Conservation (phyloP, 257 asterid species). For the Nicotiana undulata region DNA sequence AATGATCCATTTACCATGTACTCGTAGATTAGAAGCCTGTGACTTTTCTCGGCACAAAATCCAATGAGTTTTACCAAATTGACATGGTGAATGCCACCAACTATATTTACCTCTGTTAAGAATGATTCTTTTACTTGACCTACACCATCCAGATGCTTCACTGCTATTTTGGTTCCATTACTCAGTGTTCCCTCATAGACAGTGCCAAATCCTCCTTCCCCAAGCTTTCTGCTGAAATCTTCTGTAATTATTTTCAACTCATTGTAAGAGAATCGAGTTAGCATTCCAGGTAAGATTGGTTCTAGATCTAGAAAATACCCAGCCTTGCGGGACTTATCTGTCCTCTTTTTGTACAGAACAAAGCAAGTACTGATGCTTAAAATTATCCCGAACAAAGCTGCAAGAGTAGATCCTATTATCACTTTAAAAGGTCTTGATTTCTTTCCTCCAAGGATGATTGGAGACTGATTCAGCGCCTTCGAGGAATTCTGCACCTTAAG, state of each 20-base stretch:
- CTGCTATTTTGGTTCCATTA: conserved; percentile 15
- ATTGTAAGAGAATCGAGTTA: not conserved
- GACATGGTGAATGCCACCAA: conserved; percentile 17
- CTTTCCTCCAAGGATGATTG: too few relatives aligned
- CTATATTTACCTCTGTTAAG: conserved; percentile 15
- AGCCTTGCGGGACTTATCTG: too few relatives aligned
- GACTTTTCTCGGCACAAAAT: conserved; percentile 11
- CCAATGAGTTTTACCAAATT: conserved; percentile 18
- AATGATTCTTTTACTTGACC: conserved; percentile 3
- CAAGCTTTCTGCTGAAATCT: conserved; percentile 11
- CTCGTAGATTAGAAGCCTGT: conserved; percentile 18
- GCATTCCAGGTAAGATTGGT: not conserved
- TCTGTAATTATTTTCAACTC: conserved; percentile 3
- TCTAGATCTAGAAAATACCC: too few relatives aligned
- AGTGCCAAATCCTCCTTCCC: conserved; percentile 22
- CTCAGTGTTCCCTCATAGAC: conserved; percentile 12
- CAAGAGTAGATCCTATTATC: too few relatives aligned
- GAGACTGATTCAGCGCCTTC: too few relatives aligned
- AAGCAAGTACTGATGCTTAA: too few relatives aligned
- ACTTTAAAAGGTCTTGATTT: too few relatives aligned
- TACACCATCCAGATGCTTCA: conserved; percentile 6
- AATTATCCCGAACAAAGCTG: too few relatives aligned
- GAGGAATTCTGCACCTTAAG: not conserved
- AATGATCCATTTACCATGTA: conserved; percentile 20
- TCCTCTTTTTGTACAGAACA: too few relatives aligned